Conservation (phyloP, 257 asterid species). For the Solanum verrucosum region DNA sequence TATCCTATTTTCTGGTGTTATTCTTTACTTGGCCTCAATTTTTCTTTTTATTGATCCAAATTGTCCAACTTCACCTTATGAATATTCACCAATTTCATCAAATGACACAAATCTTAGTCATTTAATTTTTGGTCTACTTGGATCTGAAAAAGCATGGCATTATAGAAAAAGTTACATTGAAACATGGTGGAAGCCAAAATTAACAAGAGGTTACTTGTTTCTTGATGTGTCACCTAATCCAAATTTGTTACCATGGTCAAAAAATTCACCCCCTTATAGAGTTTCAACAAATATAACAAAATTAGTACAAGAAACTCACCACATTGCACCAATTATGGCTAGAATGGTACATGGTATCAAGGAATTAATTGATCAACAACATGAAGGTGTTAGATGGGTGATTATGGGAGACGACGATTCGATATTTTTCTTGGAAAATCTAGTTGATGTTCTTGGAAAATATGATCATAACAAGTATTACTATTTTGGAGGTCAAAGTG, state of each 20-base stretch:
- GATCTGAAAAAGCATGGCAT: slow-evolving; percentile 44
- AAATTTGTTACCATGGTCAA: slow-evolving; percentile 52
- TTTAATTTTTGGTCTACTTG: slow-evolving; percentile 48
- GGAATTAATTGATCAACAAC: slow-evolving; percentile 34
- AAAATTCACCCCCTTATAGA: slow-evolving; percentile 41
- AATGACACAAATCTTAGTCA: slow-evolving; percentile 32
- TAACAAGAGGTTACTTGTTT: slow-evolving; percentile 40
- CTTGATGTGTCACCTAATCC: slow-evolving; percentile 32
- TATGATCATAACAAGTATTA: slow-evolving; percentile 41
- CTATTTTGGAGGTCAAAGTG: slow-evolving; percentile 55
- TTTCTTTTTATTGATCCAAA: neutral
- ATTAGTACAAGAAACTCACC: slow-evolving; percentile 16
- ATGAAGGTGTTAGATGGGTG: slow-evolving; percentile 36
- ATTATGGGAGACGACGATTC: slow-evolving; percentile 69
- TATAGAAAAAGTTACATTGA: slow-evolving; percentile 38
- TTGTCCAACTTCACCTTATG: neutral
- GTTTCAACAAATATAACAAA: slow-evolving; percentile 26
- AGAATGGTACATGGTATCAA: slow-evolving; percentile 46
- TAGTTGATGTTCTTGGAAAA: slow-evolving; percentile 32
- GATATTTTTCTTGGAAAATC: slow-evolving; percentile 40
- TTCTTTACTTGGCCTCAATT: slow-evolving; percentile 1
- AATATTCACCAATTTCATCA: neutral
- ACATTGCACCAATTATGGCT: slow-evolving; percentile 31
- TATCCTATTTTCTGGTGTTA: neutral
- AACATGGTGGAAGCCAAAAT: slow-evolving; percentile 60